phyloP scores from a whole-genome alignment of 1,284 basidiomycete genomes.

The Athelia sp. region DNA sequence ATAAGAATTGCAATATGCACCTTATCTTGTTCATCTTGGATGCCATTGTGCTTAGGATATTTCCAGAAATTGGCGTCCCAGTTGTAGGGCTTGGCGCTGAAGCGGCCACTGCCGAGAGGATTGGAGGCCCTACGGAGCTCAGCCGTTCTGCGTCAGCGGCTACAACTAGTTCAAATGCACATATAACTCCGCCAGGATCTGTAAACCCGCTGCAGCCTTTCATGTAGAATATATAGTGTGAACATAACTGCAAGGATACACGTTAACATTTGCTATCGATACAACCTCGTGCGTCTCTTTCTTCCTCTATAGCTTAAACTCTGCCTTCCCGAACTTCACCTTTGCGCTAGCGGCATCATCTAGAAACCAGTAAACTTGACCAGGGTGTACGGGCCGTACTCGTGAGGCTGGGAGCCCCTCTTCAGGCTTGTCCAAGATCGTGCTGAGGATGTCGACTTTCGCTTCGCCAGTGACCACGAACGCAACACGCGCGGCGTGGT shows the following conservation, averaged over 20 bases:
- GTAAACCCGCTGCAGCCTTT: no score
- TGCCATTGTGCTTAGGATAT: conserved; percentile 51
- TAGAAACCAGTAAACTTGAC: conserved; percentile 88
- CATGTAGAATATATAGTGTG: no score
- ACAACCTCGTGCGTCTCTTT: conserved; percentile 2
- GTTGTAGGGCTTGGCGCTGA: not conserved
- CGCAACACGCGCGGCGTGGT: conserved; percentile 82
- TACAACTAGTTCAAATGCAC: not conserved
- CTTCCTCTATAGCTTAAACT: conserved; percentile 43
- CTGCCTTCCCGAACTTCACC: conserved; percentile 49
- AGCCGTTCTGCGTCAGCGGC: not conserved
- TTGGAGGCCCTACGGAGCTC: not conserved
- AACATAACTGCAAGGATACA: no score
- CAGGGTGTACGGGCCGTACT: conserved; percentile 77
- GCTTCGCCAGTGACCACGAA: conserved; percentile 85
- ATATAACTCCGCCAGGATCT: not conserved
- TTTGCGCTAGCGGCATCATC: conserved; percentile 76
- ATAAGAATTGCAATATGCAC: conserved; percentile 60
- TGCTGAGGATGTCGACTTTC: conserved; percentile 77
- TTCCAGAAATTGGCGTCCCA: conserved; percentile 55
- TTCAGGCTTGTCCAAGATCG: conserved; percentile 80
- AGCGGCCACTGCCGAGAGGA: not conserved
- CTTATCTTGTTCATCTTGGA: conserved; percentile 64
- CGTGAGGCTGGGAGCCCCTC: conserved; percentile 78
- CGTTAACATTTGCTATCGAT: not conserved